phyloP scores from a whole-genome alignment of 768 basidiomycete genomes.

The Mycena galopus region DNA sequence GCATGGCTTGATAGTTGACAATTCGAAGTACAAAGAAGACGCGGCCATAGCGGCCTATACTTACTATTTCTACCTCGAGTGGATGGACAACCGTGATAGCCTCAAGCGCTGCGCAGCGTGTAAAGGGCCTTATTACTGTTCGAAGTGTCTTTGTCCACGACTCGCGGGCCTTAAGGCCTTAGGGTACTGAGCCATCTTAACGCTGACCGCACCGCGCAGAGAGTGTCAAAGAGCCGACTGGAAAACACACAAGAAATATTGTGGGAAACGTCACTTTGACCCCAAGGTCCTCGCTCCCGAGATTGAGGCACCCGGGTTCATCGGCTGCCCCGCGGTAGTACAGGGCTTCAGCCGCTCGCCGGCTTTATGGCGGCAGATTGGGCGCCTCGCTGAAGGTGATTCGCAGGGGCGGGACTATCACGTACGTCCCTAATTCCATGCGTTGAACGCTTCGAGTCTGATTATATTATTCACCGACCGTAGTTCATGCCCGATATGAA shows the following conservation, averaged over 20 bases:
- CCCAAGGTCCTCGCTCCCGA: conserved; percentile 2
- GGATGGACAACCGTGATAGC: neutral
- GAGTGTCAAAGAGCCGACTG: conserved; percentile 23
- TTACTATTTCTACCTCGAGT: neutral
- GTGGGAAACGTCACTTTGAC: conserved; percentile 9
- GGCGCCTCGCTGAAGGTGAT: neutral
- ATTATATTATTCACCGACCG: neutral
- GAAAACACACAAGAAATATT: conserved; percentile 15
- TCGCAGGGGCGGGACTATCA: conserved; percentile 9
- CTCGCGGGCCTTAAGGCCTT: too few species aligned
- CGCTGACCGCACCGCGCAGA: neutral
- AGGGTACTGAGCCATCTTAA: too few species aligned
- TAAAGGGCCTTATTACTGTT: neutral
- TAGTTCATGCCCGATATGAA: neutral
- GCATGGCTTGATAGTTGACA: neutral
- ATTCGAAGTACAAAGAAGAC: neutral
- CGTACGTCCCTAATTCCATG: neutral
- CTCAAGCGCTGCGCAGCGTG: conserved; percentile 4
- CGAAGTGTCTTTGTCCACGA: neutral
- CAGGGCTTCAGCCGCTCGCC: neutral
- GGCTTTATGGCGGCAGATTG: conserved; percentile 10
- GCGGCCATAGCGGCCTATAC: neutral
- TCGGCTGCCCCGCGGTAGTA: conserved; percentile 3
- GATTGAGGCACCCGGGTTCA: neutral
- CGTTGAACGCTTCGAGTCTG: neutral